Evolutionary conservation across 345 rosid species (phyloP), one percentile per base, ranked within the genome.

Genomic region (Trapa incisa): DNA sequence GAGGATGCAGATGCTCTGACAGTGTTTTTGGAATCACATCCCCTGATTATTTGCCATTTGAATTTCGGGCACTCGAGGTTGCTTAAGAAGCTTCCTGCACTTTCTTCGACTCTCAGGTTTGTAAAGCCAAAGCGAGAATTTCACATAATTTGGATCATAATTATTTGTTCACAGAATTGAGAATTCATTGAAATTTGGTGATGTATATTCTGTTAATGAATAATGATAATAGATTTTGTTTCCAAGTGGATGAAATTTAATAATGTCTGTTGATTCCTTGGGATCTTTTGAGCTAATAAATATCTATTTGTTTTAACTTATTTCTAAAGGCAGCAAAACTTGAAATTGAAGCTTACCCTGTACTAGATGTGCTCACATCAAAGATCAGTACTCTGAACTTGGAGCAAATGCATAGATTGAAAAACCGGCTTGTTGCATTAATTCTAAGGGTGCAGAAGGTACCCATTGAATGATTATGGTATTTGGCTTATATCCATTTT

Each of bases 391-490:
- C 99, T 17, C 74, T 91, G 73, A 95, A 95, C 79, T 80, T 95
- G 88, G 97, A 95, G 75, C 91, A 96, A 39, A 97, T 67, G 16
- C 97, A 97, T 37, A 83, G 99, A 77, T 78, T 95, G 77, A 95
- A 95, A 78, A 95, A 97, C 84, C 84, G 96, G 71, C 97, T 95
- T 68, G 99, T 91, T 41, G 97, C 96, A 16, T 66, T 95, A 70
- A 91, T 96, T 22, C 77, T 97, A 70, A 85, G 97, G 83, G 99
- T 95, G 66, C 99, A 95, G 76, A 95, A 91, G 86, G 99, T 95
- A 73, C 64, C 7, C 1, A 32, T 52, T 47, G 48, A 53, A 5
- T 61, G 13, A 6, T 16, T 69, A 37, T 61, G 8, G 17, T 47
- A 37, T 61, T 47, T 38, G 36, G 72, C 29, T 16, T 60, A 15